Conservation (phyloP, 2,329 filamentous ascomycete species). For the Rasamsonia emersonii region DNA sequence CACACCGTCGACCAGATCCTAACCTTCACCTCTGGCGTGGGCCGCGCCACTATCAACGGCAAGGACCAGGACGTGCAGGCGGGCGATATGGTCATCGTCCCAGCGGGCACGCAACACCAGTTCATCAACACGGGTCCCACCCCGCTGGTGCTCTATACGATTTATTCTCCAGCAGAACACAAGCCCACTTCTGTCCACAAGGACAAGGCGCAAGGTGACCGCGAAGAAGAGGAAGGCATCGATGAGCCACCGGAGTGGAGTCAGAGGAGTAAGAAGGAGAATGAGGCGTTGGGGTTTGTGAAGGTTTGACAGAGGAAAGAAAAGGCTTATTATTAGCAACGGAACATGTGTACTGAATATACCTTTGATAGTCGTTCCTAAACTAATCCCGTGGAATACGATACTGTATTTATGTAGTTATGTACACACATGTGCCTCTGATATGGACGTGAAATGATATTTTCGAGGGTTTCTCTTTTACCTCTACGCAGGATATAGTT, state of each 20-base stretch:
- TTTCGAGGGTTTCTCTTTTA: too few species aligned
- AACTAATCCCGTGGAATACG: too few species aligned
- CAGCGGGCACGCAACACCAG: conserved; percentile 57
- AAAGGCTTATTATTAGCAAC: not conserved
- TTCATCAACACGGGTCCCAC: conserved; percentile 54
- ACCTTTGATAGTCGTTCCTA: too few species aligned
- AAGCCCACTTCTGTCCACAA: conserved; percentile 50
- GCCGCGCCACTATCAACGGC: conserved; percentile 50
- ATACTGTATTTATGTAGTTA: too few species aligned
- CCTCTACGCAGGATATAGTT: too few species aligned
- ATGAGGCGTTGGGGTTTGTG: conserved; percentile 49
- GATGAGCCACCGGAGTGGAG: conserved; percentile 56
- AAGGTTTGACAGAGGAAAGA: conserved; percentile 22
- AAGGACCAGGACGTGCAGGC: conserved; percentile 49
- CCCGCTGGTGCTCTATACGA: conserved; percentile 53
- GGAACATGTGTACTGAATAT: too few species aligned
- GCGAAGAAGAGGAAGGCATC: conserved; percentile 52
- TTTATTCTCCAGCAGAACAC: conserved; percentile 57
- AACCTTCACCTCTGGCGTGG: conserved; percentile 53
- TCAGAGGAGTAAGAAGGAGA: conserved; percentile 47
- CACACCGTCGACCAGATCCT: conserved; percentile 58
- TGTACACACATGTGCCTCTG: too few species aligned
- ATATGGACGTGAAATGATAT: too few species aligned
- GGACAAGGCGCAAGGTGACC: conserved; percentile 55
- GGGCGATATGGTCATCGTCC: conserved; percentile 53